These are phyloP conservation scores for Teratosphaeria destructans DNA, from an alignment of 2,329 filamentous ascomycete species.

Conservation along the genomic window DNA sequence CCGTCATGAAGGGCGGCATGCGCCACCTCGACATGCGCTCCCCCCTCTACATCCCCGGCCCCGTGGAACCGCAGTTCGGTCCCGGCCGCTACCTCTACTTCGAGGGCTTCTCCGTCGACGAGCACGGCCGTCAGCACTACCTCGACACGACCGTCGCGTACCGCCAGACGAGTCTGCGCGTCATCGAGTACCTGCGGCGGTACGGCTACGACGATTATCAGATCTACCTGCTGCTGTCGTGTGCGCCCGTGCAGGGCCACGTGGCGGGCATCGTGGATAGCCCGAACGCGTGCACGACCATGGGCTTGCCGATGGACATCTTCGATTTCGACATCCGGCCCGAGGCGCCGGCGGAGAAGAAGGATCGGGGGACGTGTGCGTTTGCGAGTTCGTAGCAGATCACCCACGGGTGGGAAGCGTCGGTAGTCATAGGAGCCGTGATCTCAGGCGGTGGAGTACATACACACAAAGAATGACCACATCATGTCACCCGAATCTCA, in stretches of 20 bases:
- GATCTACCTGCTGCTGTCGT: constrained; percentile 74
- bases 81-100: constrained; percentile 75
- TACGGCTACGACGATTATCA: constrained; percentile 67
- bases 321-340: constrained; percentile 89
- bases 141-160: constrained; percentile 81
- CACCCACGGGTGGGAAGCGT: not conserved
- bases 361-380: constrained; percentile 63
- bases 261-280: constrained; percentile 66
- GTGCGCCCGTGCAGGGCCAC: constrained; percentile 78
- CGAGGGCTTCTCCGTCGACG: constrained; percentile 82
- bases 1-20: constrained; percentile 73
- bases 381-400: constrained; percentile 35
- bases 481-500: too few species aligned
- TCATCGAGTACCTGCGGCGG: constrained; percentile 65
- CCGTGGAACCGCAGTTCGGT: constrained; percentile 79
- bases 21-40: constrained; percentile 64
- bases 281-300: constrained; percentile 56
- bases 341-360: constrained; percentile 47
- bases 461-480: not conserved
- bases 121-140: constrained; percentile 81
- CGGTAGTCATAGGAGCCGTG: too few species aligned
- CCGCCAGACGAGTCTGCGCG: constrained; percentile 65
- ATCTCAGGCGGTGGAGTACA: not conserved
- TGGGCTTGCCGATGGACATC: constrained; percentile 84
- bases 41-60: constrained; percentile 76